These are phyloP conservation scores for Ceraceosorus guamensis DNA, from an alignment of 1,284 basidiomycete genomes.

Conservation along the genomic window DNA sequence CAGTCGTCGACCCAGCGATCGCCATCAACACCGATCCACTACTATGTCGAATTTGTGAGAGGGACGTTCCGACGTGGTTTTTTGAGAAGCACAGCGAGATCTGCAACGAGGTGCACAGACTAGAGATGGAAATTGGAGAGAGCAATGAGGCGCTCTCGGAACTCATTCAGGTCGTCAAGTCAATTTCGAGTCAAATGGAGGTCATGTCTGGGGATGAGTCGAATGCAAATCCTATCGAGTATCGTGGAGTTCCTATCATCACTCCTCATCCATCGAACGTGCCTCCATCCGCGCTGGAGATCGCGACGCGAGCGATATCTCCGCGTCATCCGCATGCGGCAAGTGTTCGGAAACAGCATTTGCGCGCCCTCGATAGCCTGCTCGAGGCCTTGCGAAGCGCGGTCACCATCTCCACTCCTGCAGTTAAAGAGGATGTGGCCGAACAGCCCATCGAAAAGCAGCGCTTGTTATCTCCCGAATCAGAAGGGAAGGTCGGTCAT, in stretches of 20 bases:
- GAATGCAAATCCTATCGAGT: conserved; percentile 56
- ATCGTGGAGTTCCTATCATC: conserved; percentile 68
- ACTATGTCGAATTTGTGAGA: conserved; percentile 95
- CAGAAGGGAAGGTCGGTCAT: conserved; percentile 33
- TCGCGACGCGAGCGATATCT: conserved; percentile 32
- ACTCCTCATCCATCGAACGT: conserved; percentile 28
- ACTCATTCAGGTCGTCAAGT: conserved; percentile 57
- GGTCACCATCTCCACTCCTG: conserved; percentile 75
- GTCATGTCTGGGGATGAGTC: conserved; percentile 15
- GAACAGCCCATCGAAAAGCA: conserved; percentile 84
- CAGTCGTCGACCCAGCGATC: conserved; percentile 18
- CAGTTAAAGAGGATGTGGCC: conserved; percentile 70
- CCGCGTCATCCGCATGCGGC: conserved; percentile 29
- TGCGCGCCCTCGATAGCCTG: conserved; percentile 69
- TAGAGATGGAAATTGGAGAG: conserved; percentile 89
- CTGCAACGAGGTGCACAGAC: conserved; percentile 88
- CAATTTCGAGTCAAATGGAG: too few species aligned
- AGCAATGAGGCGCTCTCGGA: conserved; percentile 89
- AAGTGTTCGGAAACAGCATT: conserved; percentile 49
- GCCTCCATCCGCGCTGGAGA: conserved; percentile 48
- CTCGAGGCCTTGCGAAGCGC: conserved; percentile 75
- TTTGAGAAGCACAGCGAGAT: conserved; percentile 99
- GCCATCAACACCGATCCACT: conserved; percentile 61
- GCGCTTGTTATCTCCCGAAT: conserved; percentile 64
- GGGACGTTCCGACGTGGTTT: conserved; percentile 94